Evolutionary conservation across 768 basidiomycete genomes (phyloP).

Genomic region (Russula sp.): DNA sequence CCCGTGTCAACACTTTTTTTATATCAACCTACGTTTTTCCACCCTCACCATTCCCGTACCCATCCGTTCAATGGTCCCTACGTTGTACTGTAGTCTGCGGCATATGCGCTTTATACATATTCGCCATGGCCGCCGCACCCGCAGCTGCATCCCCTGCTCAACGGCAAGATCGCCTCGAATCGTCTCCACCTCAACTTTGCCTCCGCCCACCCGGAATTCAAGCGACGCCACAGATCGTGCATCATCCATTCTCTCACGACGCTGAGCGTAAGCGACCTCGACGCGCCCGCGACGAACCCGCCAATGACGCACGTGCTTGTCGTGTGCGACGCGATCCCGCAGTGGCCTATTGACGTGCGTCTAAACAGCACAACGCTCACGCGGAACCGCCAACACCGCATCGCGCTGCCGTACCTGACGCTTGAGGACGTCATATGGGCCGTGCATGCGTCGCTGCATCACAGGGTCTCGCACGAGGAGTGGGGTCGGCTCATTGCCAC

Average conservation of each 20-base stretch:
- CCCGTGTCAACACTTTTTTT: not conserved
- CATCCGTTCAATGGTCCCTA: constrained; percentile 20
- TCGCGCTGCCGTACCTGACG: constrained; percentile 17
- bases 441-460: constrained; percentile 18
- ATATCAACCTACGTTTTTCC: constrained; percentile 10
- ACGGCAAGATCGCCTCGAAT: constrained; percentile 16
- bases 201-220: constrained; percentile 3
- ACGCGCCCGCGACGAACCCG: constrained; percentile 22
- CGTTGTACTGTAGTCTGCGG: not conserved
- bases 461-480: constrained; percentile 24
- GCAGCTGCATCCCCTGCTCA: constrained; percentile 17
- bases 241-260: not conserved
- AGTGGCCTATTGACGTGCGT: constrained; percentile 23
- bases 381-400: constrained; percentile 17
- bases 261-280: constrained; percentile 17
- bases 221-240: constrained; percentile 1
- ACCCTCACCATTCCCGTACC: constrained; percentile 8
- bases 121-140: constrained; percentile 19
- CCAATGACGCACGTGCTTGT: constrained; percentile 21
- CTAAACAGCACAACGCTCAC: constrained; percentile 17
- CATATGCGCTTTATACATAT: constrained; percentile 10
- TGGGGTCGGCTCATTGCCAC: constrained; percentile 17
- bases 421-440: constrained; percentile 21
- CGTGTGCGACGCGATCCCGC: constrained; percentile 21
- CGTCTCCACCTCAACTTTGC: constrained; percentile 16